Evolutionary conservation across 306 rosid genomes (phyloP).

Genomic region (Prunus campanulata): DNA sequence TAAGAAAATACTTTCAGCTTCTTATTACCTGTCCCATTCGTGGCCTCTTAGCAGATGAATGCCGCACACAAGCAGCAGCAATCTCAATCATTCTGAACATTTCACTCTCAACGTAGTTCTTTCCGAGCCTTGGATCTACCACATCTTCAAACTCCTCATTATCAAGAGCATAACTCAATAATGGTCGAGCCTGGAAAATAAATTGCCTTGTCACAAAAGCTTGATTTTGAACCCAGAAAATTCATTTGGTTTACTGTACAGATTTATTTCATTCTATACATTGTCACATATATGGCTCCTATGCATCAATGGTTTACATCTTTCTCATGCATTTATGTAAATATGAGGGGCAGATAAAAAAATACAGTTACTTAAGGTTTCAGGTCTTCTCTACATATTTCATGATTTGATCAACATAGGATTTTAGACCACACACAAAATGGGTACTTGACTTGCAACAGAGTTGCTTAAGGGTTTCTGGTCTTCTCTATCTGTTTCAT

Average conservation of each 20-base stretch:
- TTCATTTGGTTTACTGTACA: slow-evolving; percentile 3
- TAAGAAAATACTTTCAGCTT: background rate
- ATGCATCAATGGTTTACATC: background rate
- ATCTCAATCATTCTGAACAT: slow-evolving; percentile 67
- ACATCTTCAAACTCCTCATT: slow-evolving; percentile 50
- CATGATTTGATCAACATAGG: too few relatives aligned
- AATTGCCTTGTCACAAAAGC: slow-evolving; percentile 29
- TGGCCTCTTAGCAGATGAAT: slow-evolving; percentile 78
- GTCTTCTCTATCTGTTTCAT: too few relatives aligned
- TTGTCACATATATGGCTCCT: background rate
- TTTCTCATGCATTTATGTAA: background rate
- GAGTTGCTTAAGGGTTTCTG: too few relatives aligned
- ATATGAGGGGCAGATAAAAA: too few relatives aligned
- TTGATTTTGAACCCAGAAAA: slow-evolving; percentile 2
- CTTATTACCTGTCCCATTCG: slow-evolving; percentile 86
- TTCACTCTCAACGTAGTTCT: slow-evolving; percentile 61
- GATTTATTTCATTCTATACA: background rate
- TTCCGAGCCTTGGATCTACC: slow-evolving; percentile 68
- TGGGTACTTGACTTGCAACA: too few relatives aligned
- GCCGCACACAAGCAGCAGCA: slow-evolving; percentile 88
- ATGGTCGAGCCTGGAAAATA: slow-evolving; percentile 78
- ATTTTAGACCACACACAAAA: too few relatives aligned
- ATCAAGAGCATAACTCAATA: slow-evolving; percentile 64
- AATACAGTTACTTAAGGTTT: too few relatives aligned
- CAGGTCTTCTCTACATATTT: too few relatives aligned